A percentile compares a stretch with the other conserved stretches of the same genome.
Conservation (phyloP, 441 rosid species). For the Cnidoscolus chayamansa region DNA sequence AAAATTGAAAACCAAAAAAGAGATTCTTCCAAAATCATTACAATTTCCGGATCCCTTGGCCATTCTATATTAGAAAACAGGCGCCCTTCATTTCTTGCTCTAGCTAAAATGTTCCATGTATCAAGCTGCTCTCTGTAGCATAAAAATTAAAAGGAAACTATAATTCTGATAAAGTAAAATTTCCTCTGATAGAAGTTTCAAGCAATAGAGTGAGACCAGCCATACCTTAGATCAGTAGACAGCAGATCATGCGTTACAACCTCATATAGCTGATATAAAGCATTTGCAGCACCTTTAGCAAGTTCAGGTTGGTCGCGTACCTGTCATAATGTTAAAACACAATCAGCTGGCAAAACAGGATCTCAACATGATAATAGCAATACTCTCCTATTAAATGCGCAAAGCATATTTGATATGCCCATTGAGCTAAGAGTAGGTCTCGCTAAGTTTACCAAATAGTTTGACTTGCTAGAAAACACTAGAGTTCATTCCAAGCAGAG, state of each 20-base stretch:
- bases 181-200: slow-evolving; percentile 7
- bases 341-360: slow-evolving; percentile 2
- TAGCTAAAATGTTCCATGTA: slow-evolving; percentile 89
- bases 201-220: slow-evolving; percentile 14
- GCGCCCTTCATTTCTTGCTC: slow-evolving; percentile 85
- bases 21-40: slow-evolving; percentile 31
- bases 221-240: slow-evolving; percentile 76
- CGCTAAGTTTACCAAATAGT: not conserved
- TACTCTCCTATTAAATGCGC: not conserved
- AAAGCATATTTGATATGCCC: not conserved
- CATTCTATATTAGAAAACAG: slow-evolving; percentile 84
- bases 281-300: slow-evolving; percentile 88
- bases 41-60: slow-evolving; percentile 96
- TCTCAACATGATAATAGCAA: slow-evolving; percentile 18
- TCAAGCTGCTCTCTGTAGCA: slow-evolving; percentile 88
- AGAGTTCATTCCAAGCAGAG: not conserved
- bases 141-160: slow-evolving; percentile 21
- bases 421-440: not conserved
- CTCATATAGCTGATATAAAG: slow-evolving; percentile 74
- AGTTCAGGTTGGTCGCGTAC: slow-evolving; percentile 74
- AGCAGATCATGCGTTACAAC: slow-evolving; percentile 90
- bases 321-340: slow-evolving; percentile 37
- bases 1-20: slow-evolving; percentile 15
- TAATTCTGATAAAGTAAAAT: slow-evolving; percentile 7
- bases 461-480: not conserved